Evolutionary conservation across 345 rosid species (phyloP).

Genomic region (Excoecaria cochinchinensis): DNA sequence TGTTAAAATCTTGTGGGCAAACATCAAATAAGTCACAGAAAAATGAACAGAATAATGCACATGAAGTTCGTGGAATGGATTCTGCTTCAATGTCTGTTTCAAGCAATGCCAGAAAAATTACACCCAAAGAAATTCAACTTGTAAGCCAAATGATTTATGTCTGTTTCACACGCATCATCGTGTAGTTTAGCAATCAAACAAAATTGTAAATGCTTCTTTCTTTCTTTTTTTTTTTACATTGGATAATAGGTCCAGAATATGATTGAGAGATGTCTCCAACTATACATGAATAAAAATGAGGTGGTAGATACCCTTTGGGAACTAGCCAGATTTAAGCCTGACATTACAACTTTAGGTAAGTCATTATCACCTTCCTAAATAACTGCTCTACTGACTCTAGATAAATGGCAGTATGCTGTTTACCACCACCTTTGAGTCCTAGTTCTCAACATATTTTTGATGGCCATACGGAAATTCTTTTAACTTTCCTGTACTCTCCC

Average conservation of each 20-base stretch:
- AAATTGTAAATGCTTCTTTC: background rate
- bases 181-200: background rate
- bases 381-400: background rate
- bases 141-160: constrained; percentile 12
- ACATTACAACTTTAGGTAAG: constrained; percentile 44
- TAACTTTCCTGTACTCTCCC: background rate
- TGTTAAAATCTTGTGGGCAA: background rate
- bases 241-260: constrained; percentile 48
- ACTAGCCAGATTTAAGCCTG: constrained; percentile 44
- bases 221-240: background rate
- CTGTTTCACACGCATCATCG: background rate
- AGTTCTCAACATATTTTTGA: background rate
- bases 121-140: constrained; percentile 6
- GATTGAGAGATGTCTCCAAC: constrained; percentile 57
- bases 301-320: constrained; percentile 41
- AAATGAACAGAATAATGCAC: no score
- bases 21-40: background rate
- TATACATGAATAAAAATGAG: constrained; percentile 56
- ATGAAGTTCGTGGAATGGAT: background rate
- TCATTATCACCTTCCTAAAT: background rate
- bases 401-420: background rate
- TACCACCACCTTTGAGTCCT: background rate
- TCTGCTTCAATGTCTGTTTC: constrained; percentile 2
- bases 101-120: background rate
- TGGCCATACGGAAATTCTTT: background rate